Conservation (phyloP, 108 stramenopile genomes). For the Stephanodiscus minutulus region DNA sequence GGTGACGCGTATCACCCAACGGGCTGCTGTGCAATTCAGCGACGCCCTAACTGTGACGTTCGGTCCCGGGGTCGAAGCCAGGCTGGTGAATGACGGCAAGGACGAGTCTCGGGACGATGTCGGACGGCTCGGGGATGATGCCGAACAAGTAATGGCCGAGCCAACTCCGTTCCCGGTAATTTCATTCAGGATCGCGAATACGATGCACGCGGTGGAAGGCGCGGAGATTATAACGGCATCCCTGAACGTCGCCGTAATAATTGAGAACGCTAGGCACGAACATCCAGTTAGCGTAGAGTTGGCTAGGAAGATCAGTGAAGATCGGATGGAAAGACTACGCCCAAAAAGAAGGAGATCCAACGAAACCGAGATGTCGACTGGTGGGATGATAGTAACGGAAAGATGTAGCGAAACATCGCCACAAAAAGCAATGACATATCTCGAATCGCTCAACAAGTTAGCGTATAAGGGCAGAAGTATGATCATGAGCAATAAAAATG, state of each 20-base stretch:
- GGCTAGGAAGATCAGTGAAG: constrained; percentile 19
- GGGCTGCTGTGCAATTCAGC: constrained; percentile 64
- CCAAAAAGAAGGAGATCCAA: constrained; percentile 1
- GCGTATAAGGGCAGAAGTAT: constrained; percentile 1
- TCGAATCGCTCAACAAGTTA: constrained; percentile 1
- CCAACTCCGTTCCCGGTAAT: constrained; percentile 64
- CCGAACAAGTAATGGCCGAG: not conserved
- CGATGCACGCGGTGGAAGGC: constrained; percentile 29
- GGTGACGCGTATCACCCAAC: constrained; percentile 60
- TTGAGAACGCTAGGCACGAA: constrained; percentile 22
- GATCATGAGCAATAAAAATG: constrained; percentile 27
- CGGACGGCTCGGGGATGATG: constrained; percentile 5
- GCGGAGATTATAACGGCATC: constrained; percentile 72
- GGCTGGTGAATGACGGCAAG: constrained; percentile 11
- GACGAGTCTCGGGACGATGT: constrained; percentile 9
- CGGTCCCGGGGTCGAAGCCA: constrained; percentile 52
- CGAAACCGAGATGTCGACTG: not conserved
- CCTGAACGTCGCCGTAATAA: constrained; percentile 38
- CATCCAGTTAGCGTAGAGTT: constrained; percentile 23
- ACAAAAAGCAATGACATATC: not conserved
- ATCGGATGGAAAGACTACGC: constrained; percentile 20
- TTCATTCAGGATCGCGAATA: constrained; percentile 75
- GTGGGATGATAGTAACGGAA: not conserved
- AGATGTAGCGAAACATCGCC: not conserved
- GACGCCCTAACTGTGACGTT: constrained; percentile 62